Base-by-base conservation (phyloP, 2,329 filamentous ascomycete genomes). In the Ceratocystis albifundus region DNA sequence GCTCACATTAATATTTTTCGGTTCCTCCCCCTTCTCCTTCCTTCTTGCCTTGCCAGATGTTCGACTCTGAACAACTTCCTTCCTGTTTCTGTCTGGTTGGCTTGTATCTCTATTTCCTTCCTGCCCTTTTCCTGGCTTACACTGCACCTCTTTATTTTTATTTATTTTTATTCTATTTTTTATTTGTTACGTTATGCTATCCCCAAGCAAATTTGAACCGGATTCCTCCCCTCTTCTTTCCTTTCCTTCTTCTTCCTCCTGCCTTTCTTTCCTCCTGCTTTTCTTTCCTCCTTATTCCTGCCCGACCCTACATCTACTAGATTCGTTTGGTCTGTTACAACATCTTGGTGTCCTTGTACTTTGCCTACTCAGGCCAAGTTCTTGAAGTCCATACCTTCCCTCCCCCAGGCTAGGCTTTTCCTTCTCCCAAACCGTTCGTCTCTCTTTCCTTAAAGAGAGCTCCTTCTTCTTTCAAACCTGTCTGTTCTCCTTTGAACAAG, bases 1-100 rank as follows among this genome's bases (percentile, higher is more conserved):
- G 25, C 48, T 28, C 48, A 22, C 15, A 17, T 28, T 28, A 22
- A 28, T 53, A 25, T 53, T 25, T n/a, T 25, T 45, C 17, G 3
- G 32, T 44, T 62, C 61, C 44, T 62, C 36, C 20, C 20, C 44
- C 44, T 62, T 62, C 36, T 36, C 20, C 32, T 62, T 62, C 44
- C 61, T 62, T 44, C 12, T 28, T 44, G 57, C 36, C 55, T n/a
- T 53, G 48, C 48, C 17, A n/a, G 55, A n/a, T 59, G 55, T 20
- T 59, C 28, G 3, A n/a, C 15, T 7, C 3, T 59, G 25, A 59
- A 28, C 30, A 44, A 44, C 30, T 44, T 22, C 36, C 61, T 62
- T 44, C 32, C 41, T 44, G 17, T 20, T 20, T 22, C 17, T 61
- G 30, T 28, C 17, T 41, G 36, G 28, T 36, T 61, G 48, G 48